These are phyloP conservation scores for Huntiella abstrusa DNA, from an alignment of 2,329 filamentous ascomycete species.

Conservation along the genomic window DNA sequence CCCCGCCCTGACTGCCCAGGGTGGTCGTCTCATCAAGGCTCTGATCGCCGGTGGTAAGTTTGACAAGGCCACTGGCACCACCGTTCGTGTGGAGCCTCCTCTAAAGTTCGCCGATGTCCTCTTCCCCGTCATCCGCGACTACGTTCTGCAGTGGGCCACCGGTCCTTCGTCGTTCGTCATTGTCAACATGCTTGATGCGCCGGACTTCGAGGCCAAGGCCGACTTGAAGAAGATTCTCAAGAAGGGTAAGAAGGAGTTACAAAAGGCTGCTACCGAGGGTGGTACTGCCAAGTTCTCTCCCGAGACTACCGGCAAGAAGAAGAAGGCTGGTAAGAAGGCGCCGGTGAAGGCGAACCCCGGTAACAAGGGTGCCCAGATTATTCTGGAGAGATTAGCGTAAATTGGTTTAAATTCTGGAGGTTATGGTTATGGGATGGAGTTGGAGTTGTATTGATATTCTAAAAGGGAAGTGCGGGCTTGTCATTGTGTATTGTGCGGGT, in stretches of 20 bases:
- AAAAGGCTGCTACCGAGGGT: slow-evolving; percentile 45
- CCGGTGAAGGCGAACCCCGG: slow-evolving; percentile 20
- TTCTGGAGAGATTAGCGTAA: slow-evolving; percentile 36
- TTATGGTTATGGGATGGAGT: slow-evolving; percentile 2
- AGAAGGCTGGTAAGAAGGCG: slow-evolving; percentile 25
- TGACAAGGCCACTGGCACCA: slow-evolving; percentile 51
- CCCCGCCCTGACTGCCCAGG: slow-evolving; percentile 40
- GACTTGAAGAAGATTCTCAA: slow-evolving; percentile 52
- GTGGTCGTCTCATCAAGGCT: slow-evolving; percentile 74
- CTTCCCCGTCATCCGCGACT: slow-evolving; percentile 61
- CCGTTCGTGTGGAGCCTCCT: slow-evolving; percentile 54
- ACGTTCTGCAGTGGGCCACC: slow-evolving; percentile 67
- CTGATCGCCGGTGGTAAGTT: slow-evolving; percentile 79
- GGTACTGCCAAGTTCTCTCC: slow-evolving; percentile 33
- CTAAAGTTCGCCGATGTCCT: slow-evolving; percentile 64
- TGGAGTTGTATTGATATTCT: slow-evolving; percentile 4
- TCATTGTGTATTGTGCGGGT: too few species aligned
- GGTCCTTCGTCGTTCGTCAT: slow-evolving; percentile 75
- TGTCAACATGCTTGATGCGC: slow-evolving; percentile 59
- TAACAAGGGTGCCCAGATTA: slow-evolving; percentile 41
- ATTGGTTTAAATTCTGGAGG: background rate
- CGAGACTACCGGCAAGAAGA: slow-evolving; percentile 28
- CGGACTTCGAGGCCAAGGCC: slow-evolving; percentile 45
- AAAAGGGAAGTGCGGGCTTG: background rate
- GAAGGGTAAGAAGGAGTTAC: slow-evolving; percentile 52